These are phyloP conservation scores for Aspergillus sp. DNA, from an alignment of 2,329 filamentous ascomycete species.

Conservation along the genomic window DNA sequence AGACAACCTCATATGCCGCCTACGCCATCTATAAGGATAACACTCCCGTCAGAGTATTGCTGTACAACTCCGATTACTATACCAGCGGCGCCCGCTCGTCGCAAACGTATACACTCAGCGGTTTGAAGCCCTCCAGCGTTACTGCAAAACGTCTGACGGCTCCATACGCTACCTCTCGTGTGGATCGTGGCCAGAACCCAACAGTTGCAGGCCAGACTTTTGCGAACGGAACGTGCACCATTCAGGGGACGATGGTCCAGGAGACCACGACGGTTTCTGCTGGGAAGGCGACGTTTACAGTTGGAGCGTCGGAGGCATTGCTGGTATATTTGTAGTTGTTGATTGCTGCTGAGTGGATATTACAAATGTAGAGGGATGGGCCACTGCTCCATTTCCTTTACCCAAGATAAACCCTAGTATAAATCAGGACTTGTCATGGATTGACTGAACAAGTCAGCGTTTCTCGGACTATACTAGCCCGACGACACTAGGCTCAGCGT, in stretches of 20 bases:
- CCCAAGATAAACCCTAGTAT: constrained; percentile 17
- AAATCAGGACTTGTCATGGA: constrained; percentile 26
- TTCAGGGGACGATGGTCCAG: constrained; percentile 35
- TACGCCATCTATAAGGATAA: constrained; percentile 46
- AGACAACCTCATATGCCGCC: constrained; percentile 42
- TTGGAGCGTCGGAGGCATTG: constrained; percentile 49
- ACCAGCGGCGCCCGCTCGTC: constrained; percentile 21
- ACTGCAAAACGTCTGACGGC: constrained; percentile 48
- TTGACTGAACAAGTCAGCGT: constrained; percentile 25
- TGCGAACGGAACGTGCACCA: constrained; percentile 44
- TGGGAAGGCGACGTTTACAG: constrained; percentile 38
- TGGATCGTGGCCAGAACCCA: constrained; percentile 43
- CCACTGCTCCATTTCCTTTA: no score
- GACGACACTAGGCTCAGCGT: background rate
- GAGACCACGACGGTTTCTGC: constrained; percentile 16
- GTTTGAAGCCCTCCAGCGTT: constrained; percentile 36
- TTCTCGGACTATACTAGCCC: background rate
- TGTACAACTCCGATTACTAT: constrained; percentile 36
- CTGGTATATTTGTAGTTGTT: constrained; percentile 42
- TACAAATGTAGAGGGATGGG: constrained; percentile 31
- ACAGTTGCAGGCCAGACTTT: constrained; percentile 49
- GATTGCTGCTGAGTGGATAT: constrained; percentile 26
- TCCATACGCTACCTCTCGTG: constrained; percentile 41
- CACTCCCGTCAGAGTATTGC: constrained; percentile 37
- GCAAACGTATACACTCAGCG: constrained; percentile 44